A percentile compares a stretch with the other conserved stretches of the same genome.
phyloP scores from a whole-genome alignment of 2,329 filamentous ascomycete species.

The Aureobasidium sp. region DNA sequence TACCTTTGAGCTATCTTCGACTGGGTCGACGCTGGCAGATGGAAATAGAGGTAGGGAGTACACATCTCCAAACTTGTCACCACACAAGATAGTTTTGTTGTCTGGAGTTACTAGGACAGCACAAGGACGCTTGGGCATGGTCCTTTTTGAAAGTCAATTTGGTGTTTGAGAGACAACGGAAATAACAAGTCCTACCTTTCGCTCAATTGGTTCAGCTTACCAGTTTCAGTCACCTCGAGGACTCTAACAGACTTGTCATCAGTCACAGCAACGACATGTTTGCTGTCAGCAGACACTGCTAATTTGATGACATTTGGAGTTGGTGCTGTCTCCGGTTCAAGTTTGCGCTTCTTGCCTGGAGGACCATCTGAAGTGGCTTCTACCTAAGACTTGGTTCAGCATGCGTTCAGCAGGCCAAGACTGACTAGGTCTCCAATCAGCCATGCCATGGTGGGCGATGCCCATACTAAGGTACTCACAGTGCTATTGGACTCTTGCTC shows the following conservation, averaged over 20 bases:
- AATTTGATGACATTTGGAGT: slow-evolving; percentile 57
- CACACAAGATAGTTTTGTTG: slow-evolving; percentile 64
- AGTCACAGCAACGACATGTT: slow-evolving; percentile 68
- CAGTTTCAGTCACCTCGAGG: slow-evolving; percentile 57
- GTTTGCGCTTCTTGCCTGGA: slow-evolving; percentile 34
- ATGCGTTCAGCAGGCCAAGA: neutral
- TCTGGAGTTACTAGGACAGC: slow-evolving; percentile 63
- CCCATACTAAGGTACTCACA: slow-evolving; percentile 11
- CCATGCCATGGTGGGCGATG: neutral
- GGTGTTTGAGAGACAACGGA: neutral
- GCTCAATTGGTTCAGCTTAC: slow-evolving; percentile 58
- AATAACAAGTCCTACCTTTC: slow-evolving; percentile 48
- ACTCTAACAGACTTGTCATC: slow-evolving; percentile 89
- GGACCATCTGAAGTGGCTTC: slow-evolving; percentile 20
- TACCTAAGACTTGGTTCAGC: neutral
- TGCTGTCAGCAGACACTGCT: slow-evolving; percentile 52
- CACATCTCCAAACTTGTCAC: slow-evolving; percentile 96
- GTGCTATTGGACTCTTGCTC: slow-evolving; percentile 18
- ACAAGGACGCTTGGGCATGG: slow-evolving; percentile 84
- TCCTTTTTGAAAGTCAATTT: slow-evolving; percentile 36
- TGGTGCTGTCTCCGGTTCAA: slow-evolving; percentile 18
- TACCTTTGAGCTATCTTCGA: slow-evolving; percentile 16
- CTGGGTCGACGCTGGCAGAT: slow-evolving; percentile 22
- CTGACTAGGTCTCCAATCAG: slow-evolving; percentile 7
- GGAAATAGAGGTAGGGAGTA: slow-evolving; percentile 71